Base-by-base conservation (phyloP, 2,329 filamentous ascomycete species). In the Dactylellina haptotyla region DNA sequence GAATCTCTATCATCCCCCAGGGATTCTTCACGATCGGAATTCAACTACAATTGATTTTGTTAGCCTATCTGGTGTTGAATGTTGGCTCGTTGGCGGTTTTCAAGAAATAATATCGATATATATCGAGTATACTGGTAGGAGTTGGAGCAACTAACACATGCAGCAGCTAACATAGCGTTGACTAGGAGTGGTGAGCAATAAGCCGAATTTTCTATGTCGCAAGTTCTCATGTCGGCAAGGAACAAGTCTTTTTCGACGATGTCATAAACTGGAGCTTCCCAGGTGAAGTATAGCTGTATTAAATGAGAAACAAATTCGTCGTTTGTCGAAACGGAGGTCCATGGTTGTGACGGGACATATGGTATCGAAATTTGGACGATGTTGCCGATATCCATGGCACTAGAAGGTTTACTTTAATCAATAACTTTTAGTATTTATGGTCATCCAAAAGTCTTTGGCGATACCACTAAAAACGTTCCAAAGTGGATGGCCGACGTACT, bases 281-380 rank as follows among this genome's bases (percentile, higher is more conserved):
- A 72, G 18, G 67, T 72, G 28, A 72, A 72, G 18, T 59, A 72
- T 9, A 72, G 53, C 41, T 72, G 67, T 9, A 72, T 59, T 16
- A 72, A 37, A 16, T 72, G 67, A 12, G 67, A 72, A 48, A 72
- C 67, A n/a, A 72, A 61, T 54, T 72, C 67, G 30, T 72, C 59
- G 28, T 43, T 61, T 23, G 20, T 30, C 12, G 67, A 65, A 25
- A 72, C 59, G 6, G 59, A 30, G 16, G 67, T 72, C 67, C 67
- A 72, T n/a, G 67, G 67, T 18, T 72, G 67, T 20, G 67, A 72
- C 3, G 67, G 67, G 20, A 72, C 67, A 9, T 51, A 58, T 6
- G 67, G 59, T 34, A 65, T 56, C 39, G 59, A 39, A 8, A 72
- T 72, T 41, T 72, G 67, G 12, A 72, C 67, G 18, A 72, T 59